phyloP scores from a whole-genome alignment of 306 rosid species.

The Casuarina equisetifolia region DNA sequence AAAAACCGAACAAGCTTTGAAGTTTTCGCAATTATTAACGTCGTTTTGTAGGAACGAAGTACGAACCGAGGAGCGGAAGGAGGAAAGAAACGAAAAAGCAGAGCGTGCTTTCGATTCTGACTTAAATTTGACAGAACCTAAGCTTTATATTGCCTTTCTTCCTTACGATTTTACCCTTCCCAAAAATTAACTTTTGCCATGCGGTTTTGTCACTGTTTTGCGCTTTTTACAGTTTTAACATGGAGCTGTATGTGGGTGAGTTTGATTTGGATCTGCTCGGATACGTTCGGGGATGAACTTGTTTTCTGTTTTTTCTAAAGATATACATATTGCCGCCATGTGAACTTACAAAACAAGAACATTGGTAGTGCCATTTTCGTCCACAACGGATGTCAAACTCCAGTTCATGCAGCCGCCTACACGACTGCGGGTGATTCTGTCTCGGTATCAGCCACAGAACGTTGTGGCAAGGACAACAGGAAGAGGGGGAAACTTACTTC shows the following conservation, averaged over 20 bases:
- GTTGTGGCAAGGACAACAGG: too few relatives aligned
- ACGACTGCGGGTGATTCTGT: too few relatives aligned
- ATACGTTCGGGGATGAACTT: neutral
- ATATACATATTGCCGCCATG: too few relatives aligned
- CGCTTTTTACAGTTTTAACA: neutral
- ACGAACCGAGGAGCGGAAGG: constrained; percentile 26
- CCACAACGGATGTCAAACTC: too few relatives aligned
- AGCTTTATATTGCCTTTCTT: constrained; percentile 13
- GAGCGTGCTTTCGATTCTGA: constrained; percentile 35
- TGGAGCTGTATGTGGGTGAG: neutral
- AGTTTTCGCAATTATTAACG: constrained; percentile 20
- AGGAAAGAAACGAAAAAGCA: constrained; percentile 21
- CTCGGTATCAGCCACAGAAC: too few relatives aligned
- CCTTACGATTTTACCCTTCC: constrained; percentile 26
- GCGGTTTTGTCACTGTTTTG: neutral
- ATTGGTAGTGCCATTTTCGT: too few relatives aligned
- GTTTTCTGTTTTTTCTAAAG: too few relatives aligned
- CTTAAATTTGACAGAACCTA: constrained; percentile 30
- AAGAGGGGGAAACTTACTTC: too few relatives aligned
- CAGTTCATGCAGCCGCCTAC: too few relatives aligned
- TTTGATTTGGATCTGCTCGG: neutral
- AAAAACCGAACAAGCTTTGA: too few relatives aligned
- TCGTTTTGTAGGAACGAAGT: constrained; percentile 23
- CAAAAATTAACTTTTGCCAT: neutral
- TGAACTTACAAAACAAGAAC: too few relatives aligned